Percentiles rank a stretch among this genome's conserved stretches.
phyloP scores from a whole-genome alignment of 345 rosid species.

The Arabidopsis suecica region DNA sequence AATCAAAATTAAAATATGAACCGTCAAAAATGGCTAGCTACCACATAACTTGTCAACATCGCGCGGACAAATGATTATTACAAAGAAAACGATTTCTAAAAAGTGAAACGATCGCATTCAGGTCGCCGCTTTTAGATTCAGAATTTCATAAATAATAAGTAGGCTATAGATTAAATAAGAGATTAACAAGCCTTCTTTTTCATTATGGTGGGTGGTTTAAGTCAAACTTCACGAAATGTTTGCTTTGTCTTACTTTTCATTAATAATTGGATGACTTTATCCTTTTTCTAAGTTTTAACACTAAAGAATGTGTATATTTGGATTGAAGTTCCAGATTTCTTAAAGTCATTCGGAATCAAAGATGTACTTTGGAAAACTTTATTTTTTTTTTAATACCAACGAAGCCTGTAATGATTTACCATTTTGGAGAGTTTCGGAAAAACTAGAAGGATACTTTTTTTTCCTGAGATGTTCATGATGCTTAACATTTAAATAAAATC shows the following conservation, averaged over 20 bases:
- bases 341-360: too few relatives aligned
- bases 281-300: too few relatives aligned
- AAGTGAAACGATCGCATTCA: constrained; percentile 32
- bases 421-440: too few relatives aligned
- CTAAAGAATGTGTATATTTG: too few relatives aligned
- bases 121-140: constrained; percentile 35
- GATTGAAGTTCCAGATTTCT: too few relatives aligned
- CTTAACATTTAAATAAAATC: too few relatives aligned
- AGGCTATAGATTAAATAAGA: neutral
- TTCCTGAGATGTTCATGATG: too few relatives aligned
- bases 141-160: too few relatives aligned
- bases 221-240: constrained; percentile 11
- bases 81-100: neutral
- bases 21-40: constrained; percentile 34
- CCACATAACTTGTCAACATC: constrained; percentile 22
- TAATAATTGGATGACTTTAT: neutral
- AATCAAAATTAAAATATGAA: constrained; percentile 9
- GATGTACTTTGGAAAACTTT: too few relatives aligned
- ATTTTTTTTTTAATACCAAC: too few relatives aligned
- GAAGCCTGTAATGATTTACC: too few relatives aligned
- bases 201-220: constrained; percentile 16
- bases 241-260: constrained; percentile 22
- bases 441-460: too few relatives aligned
- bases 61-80: neutral
- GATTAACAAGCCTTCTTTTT: neutral